Evolutionary conservation across 2,329 filamentous ascomycete genomes (phyloP), one percentile per base, ranked within the genome.

Genomic region (Aspergillus intermedius): DNA sequence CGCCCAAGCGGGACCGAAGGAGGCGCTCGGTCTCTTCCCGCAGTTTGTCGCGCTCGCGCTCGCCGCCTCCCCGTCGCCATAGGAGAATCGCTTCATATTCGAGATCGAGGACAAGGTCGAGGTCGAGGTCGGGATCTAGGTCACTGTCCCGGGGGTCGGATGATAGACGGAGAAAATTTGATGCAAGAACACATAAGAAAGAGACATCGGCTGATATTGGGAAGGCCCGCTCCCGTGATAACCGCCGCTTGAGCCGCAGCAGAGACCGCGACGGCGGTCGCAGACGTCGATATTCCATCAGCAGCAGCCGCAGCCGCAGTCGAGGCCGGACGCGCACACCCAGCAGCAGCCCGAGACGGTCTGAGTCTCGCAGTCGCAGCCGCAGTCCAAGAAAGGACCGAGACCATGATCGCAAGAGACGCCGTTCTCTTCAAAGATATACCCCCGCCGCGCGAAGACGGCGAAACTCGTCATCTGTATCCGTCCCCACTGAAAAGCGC

Each of bases 131-230:
- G 49, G 58, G 60, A 50, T 68, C 67, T 44, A 61, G 67, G 42
- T 62, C 62, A 30, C 66, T 62, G 52, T 65, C 60, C 49, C 60
- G 56, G 49, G 54, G 49, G 25, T 58, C 57, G 37, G 53, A 60
- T 49, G 57, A 56, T 45, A 59, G 70, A 61, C 57, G 63, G 56
- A 71, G 69, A 60, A 70, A 69, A 70, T 71, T 70, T 57, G 68
- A 67, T 54, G 63, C 63, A 60, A 64, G 67, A 64, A 63, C 69
- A 56, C 64, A 71, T 56, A 63, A 54, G 61, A 67, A 59, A 65
- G 68, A 70, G 56, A 65, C 67, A 60, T 67, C 70, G 56, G 71
- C 74, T 77, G 74, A 78, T 74, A 58, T 72, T 72, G 69, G 65
- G 61, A 76, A 75, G 63, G 74, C 60, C 57, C 63, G 63, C 56